Evolutionary conservation across 495 filamentous ascomycete genomes (phyloP).

Genomic region (Penicillium atrosanguineum): DNA sequence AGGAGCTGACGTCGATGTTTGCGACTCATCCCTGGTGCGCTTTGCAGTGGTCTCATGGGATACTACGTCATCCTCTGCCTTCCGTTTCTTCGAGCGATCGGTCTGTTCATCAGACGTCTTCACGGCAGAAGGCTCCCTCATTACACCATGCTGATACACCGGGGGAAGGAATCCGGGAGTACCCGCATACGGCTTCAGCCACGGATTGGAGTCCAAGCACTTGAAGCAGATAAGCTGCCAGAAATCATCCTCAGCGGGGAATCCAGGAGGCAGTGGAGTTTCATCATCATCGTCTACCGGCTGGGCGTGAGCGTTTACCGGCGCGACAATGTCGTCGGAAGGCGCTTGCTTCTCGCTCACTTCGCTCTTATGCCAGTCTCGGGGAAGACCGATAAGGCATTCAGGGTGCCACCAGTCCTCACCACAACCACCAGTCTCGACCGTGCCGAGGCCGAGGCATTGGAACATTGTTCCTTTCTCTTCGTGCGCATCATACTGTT

Average conservation of each 20-base stretch:
- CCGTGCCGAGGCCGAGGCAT: slow-evolving; percentile 80
- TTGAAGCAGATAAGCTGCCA: slow-evolving; percentile 91
- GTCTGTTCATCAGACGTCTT: slow-evolving; percentile 13
- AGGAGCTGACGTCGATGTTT: slow-evolving; percentile 22
- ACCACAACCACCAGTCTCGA: slow-evolving; percentile 82
- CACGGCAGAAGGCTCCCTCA: slow-evolving; percentile 8
- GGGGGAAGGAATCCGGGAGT: slow-evolving; percentile 76
- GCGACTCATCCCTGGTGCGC: slow-evolving; percentile 49
- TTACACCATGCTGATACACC: slow-evolving; percentile 46
- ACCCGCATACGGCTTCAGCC: slow-evolving; percentile 90
- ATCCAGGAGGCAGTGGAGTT: slow-evolving; percentile 70
- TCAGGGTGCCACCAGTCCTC: slow-evolving; percentile 99
- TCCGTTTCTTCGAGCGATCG: slow-evolving; percentile 66
- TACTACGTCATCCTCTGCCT: slow-evolving; percentile 57
- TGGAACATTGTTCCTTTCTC: slow-evolving; percentile 99
- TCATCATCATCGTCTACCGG: slow-evolving; percentile 46
- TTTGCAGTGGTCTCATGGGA: slow-evolving; percentile 49
- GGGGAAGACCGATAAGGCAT: slow-evolving; percentile 78
- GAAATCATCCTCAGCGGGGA: slow-evolving; percentile 85
- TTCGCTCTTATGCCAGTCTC: slow-evolving; percentile 42
- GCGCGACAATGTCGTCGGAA: slow-evolving; percentile 36
- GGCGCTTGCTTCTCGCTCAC: slow-evolving; percentile 29
- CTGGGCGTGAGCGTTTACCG: slow-evolving; percentile 32
- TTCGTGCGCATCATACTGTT: slow-evolving; percentile 77
- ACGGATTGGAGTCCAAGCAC: slow-evolving; percentile 83